Base-by-base conservation (phyloP, 805 yeast genomes). In the Starmera dryadoides region DNA sequence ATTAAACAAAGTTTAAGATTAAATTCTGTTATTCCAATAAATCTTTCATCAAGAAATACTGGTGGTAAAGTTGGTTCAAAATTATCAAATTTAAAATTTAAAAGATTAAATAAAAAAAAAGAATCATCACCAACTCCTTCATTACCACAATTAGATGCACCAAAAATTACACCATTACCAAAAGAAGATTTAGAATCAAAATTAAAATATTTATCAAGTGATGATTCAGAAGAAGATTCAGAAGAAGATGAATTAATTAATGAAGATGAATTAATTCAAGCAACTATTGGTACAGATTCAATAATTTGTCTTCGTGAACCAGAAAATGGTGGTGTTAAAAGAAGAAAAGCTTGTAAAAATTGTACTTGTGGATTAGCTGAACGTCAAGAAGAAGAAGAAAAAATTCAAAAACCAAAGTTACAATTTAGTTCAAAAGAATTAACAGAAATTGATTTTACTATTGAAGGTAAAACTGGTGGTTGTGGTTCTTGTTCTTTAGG, bases 401-500 rank as follows among this genome's bases (percentile, higher is more conserved):
- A 58, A 52, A 64, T 63, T 40, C 46, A 70, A 2, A 49, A 74
- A 11, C 48, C 53, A 33, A 42, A 44, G 22, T 43, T 84, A 9
- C 66, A 74, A 51, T 77, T 85, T 43, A 62, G 69, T 20, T 68
- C 71, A 12, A 78, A 79, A 39, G 97, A 91, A 37, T 68, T 88
- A 52, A 75, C 94, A 3, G 98, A 91, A 58, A 78, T 91, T 40
- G 98, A 91, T 58, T 91, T 91, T 65, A 91, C 98, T 1, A 79
- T 89, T n/a, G 87, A 89, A 47, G 98, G 98, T 31, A 91, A 91
- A 56, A 83, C 95, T 11, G 97, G 97, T 26, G 96, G 97, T 3
- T 93, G 99, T 66, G 96, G 96, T 20, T 86, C 95, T 10, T 93
- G 99, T 65, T 81, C 98, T 0, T 71, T 93, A 36, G 99, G 99